Conservation (phyloP, 306 rosid genomes). For the Vicia villosa region DNA sequence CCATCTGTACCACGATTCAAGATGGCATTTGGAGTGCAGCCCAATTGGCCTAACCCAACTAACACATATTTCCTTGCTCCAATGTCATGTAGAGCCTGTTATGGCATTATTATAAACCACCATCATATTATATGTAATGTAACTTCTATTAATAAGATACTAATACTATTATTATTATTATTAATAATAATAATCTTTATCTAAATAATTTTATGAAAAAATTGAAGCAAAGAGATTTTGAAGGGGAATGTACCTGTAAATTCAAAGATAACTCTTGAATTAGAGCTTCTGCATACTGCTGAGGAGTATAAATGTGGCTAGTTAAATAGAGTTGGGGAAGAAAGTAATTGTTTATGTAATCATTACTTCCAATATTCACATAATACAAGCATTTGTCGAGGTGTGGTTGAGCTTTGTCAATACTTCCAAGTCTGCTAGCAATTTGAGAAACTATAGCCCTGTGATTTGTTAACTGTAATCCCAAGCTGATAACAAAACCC, state of each 20-base stretch:
- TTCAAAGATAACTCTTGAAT: conserved; percentile 34
- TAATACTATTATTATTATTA: too few relatives aligned
- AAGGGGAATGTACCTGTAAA: conserved; percentile 43
- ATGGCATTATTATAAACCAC: neutral
- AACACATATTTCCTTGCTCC: conserved; percentile 69
- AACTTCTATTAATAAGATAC: too few relatives aligned
- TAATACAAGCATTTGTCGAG: conserved; percentile 60
- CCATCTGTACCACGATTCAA: conserved; percentile 16
- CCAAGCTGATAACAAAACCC: conserved; percentile 49
- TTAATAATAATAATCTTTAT: too few relatives aligned
- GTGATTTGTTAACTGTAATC: conserved; percentile 48
- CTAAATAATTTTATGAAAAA: too few relatives aligned
- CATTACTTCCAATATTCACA: conserved; percentile 60
- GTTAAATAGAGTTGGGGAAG: conserved; percentile 45
- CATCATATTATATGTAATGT: neutral
- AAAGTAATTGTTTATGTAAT: conserved; percentile 63
- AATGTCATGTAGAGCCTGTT: conserved; percentile 42
- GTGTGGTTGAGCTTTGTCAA: conserved; percentile 14
- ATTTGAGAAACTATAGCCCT: conserved; percentile 29
- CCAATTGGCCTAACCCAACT: conserved; percentile 55
- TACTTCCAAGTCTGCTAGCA: conserved; percentile 20
- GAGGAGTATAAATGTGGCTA: conserved; percentile 34
- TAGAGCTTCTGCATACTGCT: conserved; percentile 48
- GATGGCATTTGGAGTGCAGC: conserved; percentile 47
- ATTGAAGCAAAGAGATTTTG: too few relatives aligned